A percentile compares a stretch with the other conserved stretches of the same genome.
Conservation (phyloP, 108 stramenopile genomes). For the Nitzschia sp. region DNA sequence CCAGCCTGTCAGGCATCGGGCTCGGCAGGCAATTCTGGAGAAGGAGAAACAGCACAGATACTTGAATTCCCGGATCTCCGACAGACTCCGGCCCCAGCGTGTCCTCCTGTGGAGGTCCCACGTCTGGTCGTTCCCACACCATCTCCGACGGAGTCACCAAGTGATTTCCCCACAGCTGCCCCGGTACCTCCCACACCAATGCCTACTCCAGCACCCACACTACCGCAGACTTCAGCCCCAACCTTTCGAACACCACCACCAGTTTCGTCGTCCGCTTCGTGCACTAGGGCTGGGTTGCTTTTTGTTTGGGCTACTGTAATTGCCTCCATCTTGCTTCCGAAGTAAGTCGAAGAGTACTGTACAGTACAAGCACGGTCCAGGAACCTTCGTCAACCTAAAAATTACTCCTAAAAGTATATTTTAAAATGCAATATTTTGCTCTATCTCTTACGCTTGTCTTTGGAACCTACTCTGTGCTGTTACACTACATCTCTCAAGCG, state of each 20-base stretch:
- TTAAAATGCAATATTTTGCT: too few relatives aligned
- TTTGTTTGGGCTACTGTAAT: too few relatives aligned
- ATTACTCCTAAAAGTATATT: too few relatives aligned
- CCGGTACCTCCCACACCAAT: neutral
- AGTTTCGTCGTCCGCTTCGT: neutral
- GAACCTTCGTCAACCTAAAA: too few relatives aligned
- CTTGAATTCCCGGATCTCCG: neutral
- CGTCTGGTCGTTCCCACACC: conserved; percentile 4
- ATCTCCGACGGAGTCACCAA: neutral
- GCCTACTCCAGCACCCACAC: neutral
- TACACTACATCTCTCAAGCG: too few relatives aligned
- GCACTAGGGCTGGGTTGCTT: neutral
- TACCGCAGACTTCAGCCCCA: neutral
- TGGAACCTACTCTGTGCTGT: too few relatives aligned
- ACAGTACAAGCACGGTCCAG: too few relatives aligned
- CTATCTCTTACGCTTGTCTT: too few relatives aligned
- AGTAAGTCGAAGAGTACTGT: too few relatives aligned
- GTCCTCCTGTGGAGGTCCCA: conserved; percentile 6
- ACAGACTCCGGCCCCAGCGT: neutral
- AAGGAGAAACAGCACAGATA: neutral
- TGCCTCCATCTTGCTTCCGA: too few relatives aligned
- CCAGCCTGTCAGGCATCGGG: neutral
- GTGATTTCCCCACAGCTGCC: neutral
- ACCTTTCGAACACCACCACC: neutral
- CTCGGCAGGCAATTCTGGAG: neutral